Conservation (phyloP, 257 asterid species). For the Lycium ferocissimum region DNA sequence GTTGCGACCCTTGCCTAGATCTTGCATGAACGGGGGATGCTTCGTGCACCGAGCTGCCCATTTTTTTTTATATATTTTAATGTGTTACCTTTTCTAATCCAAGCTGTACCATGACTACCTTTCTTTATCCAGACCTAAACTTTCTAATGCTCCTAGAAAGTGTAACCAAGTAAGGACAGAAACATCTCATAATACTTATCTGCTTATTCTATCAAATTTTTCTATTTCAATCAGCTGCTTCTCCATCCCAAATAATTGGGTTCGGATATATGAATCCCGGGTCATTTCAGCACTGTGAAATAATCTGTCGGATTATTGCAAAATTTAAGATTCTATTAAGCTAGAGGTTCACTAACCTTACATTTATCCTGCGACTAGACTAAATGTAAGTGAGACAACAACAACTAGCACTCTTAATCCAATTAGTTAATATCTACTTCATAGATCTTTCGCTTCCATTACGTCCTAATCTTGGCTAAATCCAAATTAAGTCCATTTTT, state of each 20-base stretch:
- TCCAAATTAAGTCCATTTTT: not conserved
- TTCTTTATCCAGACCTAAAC: not conserved
- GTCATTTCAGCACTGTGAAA: not conserved
- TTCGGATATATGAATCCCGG: not conserved
- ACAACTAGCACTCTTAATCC: not conserved
- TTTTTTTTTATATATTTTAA: not conserved
- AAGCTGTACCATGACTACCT: not conserved
- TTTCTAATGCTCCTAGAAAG: not conserved
- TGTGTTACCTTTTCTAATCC: not conserved
- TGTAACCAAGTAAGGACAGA: not conserved
- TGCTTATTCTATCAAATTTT: not conserved
- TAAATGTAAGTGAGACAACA: constrained; percentile 1
- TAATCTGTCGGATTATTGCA: not conserved
- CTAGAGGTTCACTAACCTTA: not conserved
- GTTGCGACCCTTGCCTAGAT: too few relatives aligned
- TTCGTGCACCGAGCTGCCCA: not conserved
- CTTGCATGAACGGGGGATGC: not conserved
- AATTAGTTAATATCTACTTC: not conserved
- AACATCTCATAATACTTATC: not conserved
- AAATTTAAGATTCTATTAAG: not conserved
- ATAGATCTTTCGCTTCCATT: not conserved
- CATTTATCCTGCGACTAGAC: not conserved
- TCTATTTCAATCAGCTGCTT: not conserved
- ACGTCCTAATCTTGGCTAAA: not conserved
- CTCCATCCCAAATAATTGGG: not conserved